These are phyloP conservation scores for Salix udensis DNA, from an alignment of 345 rosid genomes.

Conservation along the genomic window DNA sequence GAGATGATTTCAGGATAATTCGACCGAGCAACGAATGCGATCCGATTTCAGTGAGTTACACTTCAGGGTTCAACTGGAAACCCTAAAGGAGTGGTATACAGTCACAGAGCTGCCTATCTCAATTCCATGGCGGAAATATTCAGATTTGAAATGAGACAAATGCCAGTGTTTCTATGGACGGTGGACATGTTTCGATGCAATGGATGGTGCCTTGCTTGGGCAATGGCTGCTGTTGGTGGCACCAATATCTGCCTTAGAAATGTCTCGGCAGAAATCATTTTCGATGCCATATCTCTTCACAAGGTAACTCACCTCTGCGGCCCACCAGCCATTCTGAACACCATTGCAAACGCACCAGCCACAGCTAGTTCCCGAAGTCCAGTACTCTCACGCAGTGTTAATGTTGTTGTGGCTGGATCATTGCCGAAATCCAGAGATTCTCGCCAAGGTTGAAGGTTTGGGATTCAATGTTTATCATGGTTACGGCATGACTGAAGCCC, in stretches of 20 bases:
- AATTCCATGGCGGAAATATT: constrained; percentile 41
- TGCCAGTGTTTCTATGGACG: constrained; percentile 51
- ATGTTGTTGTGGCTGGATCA: constrained; percentile 38
- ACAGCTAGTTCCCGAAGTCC: neutral
- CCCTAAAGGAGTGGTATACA: constrained; percentile 55
- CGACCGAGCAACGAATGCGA: constrained; percentile 38
- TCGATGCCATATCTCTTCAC: constrained; percentile 32
- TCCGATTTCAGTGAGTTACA: constrained; percentile 50
- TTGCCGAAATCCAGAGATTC: constrained; percentile 18
- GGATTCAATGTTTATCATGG: constrained; percentile 44
- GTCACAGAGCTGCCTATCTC: constrained; percentile 51
- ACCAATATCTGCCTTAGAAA: constrained; percentile 44
- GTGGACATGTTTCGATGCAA: constrained; percentile 69
- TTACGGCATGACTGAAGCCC: constrained; percentile 60
- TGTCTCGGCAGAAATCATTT: constrained; percentile 26
- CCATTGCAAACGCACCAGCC: constrained; percentile 21
- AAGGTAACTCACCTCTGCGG: constrained; percentile 50
- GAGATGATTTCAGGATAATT: constrained; percentile 24
- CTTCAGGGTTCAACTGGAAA: constrained; percentile 60
- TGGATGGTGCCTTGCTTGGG: constrained; percentile 65
- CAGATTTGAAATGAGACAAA: constrained; percentile 28
- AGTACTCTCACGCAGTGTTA: constrained; percentile 22
- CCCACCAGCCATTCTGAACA: constrained; percentile 37
- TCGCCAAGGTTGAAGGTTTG: constrained; percentile 33
- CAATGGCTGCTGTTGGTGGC: constrained; percentile 54